These are phyloP conservation scores for Heterobasidion irregulare DNA, from an alignment of 1,284 basidiomycete species.

Conservation along the genomic window DNA sequence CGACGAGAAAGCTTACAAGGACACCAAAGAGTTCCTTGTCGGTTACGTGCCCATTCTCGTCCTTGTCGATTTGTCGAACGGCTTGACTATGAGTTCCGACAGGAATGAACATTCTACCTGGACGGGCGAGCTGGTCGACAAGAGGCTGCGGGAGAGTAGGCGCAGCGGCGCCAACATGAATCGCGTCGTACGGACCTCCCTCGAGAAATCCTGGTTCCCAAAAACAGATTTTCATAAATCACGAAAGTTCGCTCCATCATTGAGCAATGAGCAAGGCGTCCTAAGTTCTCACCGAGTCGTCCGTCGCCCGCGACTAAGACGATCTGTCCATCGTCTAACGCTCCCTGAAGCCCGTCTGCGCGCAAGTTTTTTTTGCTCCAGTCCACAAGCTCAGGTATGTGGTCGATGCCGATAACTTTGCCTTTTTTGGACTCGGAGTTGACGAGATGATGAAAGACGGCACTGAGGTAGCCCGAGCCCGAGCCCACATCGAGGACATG, in stretches of 20 bases:
- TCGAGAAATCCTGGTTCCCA: constrained; percentile 8
- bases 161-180: constrained; percentile 94
- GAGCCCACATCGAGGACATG: constrained; percentile 78
- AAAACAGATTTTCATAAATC: neutral
- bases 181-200: constrained; percentile 66
- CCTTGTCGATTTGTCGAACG: constrained; percentile 80
- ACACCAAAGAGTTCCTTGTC: constrained; percentile 76
- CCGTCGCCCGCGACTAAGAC: constrained; percentile 76
- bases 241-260: no score
- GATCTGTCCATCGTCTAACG: constrained; percentile 46
- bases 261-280: no score
- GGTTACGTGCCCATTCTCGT: constrained; percentile 60
- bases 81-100: constrained; percentile 62
- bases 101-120: constrained; percentile 92
- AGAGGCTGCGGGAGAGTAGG: constrained; percentile 67
- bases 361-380: constrained; percentile 65
- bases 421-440: constrained; percentile 31
- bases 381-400: constrained; percentile 73
- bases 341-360: constrained; percentile 55
- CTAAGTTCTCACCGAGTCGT: constrained; percentile 46
- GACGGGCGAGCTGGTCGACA: constrained; percentile 74
- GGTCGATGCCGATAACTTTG: constrained; percentile 86
- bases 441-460: constrained; percentile 73
- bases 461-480: constrained; percentile 73
- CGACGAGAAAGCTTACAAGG: constrained; percentile 39